phyloP scores from a whole-genome alignment of 169 alveolate species.

The Plasmodium yoelii region DNA sequence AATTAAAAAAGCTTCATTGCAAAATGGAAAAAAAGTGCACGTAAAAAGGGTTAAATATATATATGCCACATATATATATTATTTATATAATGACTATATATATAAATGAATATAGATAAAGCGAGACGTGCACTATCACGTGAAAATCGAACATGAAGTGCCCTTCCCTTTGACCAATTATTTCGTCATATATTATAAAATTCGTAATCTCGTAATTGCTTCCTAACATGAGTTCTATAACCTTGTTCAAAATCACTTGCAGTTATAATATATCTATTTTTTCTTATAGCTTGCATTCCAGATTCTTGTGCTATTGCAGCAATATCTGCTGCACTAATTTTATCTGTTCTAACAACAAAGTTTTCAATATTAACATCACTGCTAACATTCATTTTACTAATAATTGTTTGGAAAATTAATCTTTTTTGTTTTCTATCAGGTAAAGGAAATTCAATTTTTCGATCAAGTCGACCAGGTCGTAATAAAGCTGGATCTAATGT shows the following conservation, averaged over 20 bases:
- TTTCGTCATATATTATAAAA: conserved; percentile 86
- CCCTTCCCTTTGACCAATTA: not conserved
- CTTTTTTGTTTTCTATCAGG: conserved; percentile 99
- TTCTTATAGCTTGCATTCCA: conserved; percentile 99
- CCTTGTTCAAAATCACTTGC: conserved; percentile 95
- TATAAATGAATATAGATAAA: not conserved
- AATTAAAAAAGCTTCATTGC: not conserved
- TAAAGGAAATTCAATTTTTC: conserved; percentile 98
- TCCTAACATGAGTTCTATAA: conserved; percentile 92
- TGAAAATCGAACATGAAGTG: not conserved
- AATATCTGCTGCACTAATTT: conserved; percentile 98
- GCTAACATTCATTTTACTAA: conserved; percentile 97
- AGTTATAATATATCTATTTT: conserved; percentile 90
- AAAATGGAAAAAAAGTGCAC: not conserved
- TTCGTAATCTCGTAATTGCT: conserved; percentile 91
- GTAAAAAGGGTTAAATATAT: not conserved
- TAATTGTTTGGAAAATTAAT: conserved; percentile 94
- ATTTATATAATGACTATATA: not conserved
- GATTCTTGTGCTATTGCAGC: conserved; percentile 99
- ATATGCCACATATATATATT: not conserved
- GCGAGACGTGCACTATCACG: not conserved
- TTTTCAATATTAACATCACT: conserved; percentile 98
- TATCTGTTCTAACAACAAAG: conserved; percentile 97
- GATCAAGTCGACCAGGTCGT: conserved; percentile 98
- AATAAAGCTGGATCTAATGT: conserved; percentile 99